Base-by-base conservation (phyloP, 441 rosid species). In the Corymbia calophylla region DNA sequence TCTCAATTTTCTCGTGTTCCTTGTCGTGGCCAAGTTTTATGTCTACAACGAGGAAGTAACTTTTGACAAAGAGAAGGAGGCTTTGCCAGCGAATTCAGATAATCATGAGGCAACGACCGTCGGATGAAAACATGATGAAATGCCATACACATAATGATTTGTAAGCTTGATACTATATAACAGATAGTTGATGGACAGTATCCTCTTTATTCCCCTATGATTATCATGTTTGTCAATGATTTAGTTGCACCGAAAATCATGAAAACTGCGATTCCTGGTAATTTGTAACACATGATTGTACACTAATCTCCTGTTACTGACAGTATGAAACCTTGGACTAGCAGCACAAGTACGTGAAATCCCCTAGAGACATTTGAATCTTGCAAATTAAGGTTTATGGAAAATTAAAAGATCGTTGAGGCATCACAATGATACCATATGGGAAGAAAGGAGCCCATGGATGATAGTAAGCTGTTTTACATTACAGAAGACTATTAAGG, bases 1-100 rank as follows among this genome's bases (percentile, higher is more conserved):
- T 88, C 32, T 92, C 58, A 94, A 92, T 88, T 91, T 94, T 86
- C 25, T 91, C 53, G 88, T 91, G 87, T 94, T 82, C 88, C 88
- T 94, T 53, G 7, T 89, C 48, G 91, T 93, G 66, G 91, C 93
- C 12, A 90, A 88, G 60, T 35, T 5, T 16, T 94, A 87, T 73
- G 93, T 88, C 35, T 93, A 93, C 87, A 93, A 94, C 47, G 88
- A 58, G 18, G 94, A 94, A 9, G 53, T 56, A 10, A 85, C 89
- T 49, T 4, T 73, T 44, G 54, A 49, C 10, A 53, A 85, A 85
- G 56, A 23, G 49, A 73, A 12, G 51, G 84, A 39, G 39, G 84
- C 84, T 73, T 39, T 73, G 51, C 84, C 84, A 12, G 84, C 17
- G 29, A 39, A 77, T 39, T 25, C 16, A 12, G 51, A 49, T 23